These are phyloP conservation scores for Tylopilus orsonianus DNA, from an alignment of 1,284 basidiomycete genomes.

Conservation along the genomic window DNA sequence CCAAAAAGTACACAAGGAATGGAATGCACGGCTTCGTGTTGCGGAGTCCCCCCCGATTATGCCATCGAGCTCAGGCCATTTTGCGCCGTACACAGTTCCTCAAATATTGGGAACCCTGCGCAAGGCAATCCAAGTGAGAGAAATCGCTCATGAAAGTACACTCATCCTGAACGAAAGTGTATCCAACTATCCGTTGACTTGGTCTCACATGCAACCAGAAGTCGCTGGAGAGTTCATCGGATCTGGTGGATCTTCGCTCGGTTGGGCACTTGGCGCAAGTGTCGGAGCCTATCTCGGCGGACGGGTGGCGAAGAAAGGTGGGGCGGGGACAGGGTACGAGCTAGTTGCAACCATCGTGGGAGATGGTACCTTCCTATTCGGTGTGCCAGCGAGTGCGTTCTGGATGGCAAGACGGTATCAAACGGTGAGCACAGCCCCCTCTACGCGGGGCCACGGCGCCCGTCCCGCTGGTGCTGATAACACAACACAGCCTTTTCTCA, in stretches of 20 bases:
- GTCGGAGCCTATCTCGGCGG: slow-evolving; percentile 56
- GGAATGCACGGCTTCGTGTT: slow-evolving; percentile 24
- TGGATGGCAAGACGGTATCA: slow-evolving; percentile 71
- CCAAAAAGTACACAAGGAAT: slow-evolving; percentile 25
- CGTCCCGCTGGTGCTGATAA: neutral
- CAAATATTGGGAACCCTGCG: slow-evolving; percentile 53
- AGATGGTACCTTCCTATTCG: slow-evolving; percentile 68
- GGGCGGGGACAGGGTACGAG: slow-evolving; percentile 39
- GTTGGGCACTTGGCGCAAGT: slow-evolving; percentile 65
- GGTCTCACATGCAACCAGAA: slow-evolving; percentile 58
- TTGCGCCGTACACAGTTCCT: slow-evolving; percentile 42
- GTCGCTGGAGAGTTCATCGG: slow-evolving; percentile 48
- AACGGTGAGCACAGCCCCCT: slow-evolving; percentile 43
- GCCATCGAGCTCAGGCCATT: slow-evolving; percentile 6
- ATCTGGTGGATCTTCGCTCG: slow-evolving; percentile 61
- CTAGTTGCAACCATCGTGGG: slow-evolving; percentile 60
- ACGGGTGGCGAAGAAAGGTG: slow-evolving; percentile 27
- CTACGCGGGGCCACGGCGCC: too few relatives aligned
- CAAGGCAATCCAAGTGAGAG: slow-evolving; percentile 34
- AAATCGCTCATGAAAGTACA: slow-evolving; percentile 30
- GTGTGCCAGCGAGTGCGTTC: slow-evolving; percentile 62
- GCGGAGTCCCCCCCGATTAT: slow-evolving; percentile 22
- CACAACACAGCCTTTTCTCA: slow-evolving; percentile 58
- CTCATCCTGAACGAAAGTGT: slow-evolving; percentile 65
- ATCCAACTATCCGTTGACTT: slow-evolving; percentile 53